A percentile compares a stretch with the other conserved stretches of the same genome.
Conservation (phyloP, 345 rosid species). For the Physaria fendleri region DNA sequence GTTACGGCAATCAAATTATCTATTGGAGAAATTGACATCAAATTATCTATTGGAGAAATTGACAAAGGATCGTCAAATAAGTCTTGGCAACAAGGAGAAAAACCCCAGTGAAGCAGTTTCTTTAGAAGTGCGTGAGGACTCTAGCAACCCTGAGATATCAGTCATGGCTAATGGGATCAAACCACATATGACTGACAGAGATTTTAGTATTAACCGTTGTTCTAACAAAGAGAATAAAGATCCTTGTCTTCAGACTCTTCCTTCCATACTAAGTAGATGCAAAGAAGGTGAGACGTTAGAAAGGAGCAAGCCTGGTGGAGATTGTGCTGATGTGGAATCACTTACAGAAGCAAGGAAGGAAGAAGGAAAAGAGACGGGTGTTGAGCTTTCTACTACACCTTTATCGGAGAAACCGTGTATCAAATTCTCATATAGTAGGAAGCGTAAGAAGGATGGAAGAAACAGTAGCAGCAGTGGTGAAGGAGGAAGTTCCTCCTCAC, state of each 20-base stretch:
- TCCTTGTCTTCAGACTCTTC: slow-evolving; percentile 39
- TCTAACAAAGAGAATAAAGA: slow-evolving; percentile 33
- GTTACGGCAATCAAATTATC: no score
- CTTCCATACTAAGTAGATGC: slow-evolving; percentile 56
- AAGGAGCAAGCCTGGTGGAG: slow-evolving; percentile 22
- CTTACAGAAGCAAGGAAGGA: slow-evolving; percentile 8
- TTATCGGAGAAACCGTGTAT: slow-evolving; percentile 32
- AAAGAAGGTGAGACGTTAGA: slow-evolving; percentile 47
- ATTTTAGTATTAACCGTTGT: slow-evolving; percentile 30
- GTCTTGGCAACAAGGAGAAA: background rate
- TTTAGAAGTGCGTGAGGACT: slow-evolving; percentile 19
- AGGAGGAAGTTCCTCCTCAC: slow-evolving; percentile 21
- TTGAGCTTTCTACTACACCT: slow-evolving; percentile 26
- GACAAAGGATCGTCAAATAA: slow-evolving; percentile 14
- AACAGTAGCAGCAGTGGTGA: slow-evolving; percentile 40
- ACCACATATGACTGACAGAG: slow-evolving; percentile 25
- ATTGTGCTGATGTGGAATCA: background rate
- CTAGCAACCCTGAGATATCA: slow-evolving; percentile 30
- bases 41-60: slow-evolving; percentile 53
- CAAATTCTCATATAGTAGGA: slow-evolving; percentile 63
- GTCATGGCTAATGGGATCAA: slow-evolving; percentile 18
- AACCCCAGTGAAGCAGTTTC: slow-evolving; percentile 17
- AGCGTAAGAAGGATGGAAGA: slow-evolving; percentile 55
- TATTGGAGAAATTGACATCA: no score
- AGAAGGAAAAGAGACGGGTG: slow-evolving; percentile 32